Evolutionary conservation across 495 filamentous ascomycete genomes (phyloP), one percentile per base, ranked within the genome.

Genomic region (Aspergillus cavernicola): DNA sequence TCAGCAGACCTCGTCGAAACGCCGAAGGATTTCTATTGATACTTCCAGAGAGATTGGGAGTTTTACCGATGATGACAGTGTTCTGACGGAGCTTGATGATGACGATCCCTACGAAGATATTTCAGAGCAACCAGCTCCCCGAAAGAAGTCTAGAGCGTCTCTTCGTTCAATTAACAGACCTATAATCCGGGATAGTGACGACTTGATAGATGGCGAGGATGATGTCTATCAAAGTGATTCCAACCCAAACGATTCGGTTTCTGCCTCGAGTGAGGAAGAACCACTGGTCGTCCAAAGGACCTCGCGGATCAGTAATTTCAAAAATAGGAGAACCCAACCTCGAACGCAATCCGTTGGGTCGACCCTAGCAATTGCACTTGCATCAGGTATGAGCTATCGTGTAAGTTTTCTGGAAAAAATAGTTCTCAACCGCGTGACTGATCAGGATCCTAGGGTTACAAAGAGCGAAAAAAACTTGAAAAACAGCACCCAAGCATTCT

Each of bases 401-500:
- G 71, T 73, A 72, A 63, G 72, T 50, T n/a, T 8, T 16, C 7
- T 19, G 5, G 9, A 2, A 22, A 8, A 7, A 26, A 12, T 40
- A 8, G 38, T 35, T 9, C 24, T 18, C 13, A 16, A 22, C 9
- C 31, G n/a, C n/a, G 10, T 16, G 13, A 20, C 41, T 56, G 33
- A 59, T 48, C 20, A 22, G 6, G 12, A 32, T 23, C 39, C 2
- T 53, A 73, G 72, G 68, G 54, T 18, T 65, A 59, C n/a, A 72
- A 65, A 60, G 82, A 86, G 57, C 78, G 84, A 15, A 67, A 70
- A 52, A 85, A 84, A 50, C 82, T 97, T 6, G 87, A 92, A 60
- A 68, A 72, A 7, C 73, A 85, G 32, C 93, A 98, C 66, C 90
- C 93, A 1, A 77, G 80, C 31, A 76, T 98, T 35, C 66, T 60